Evolutionary conservation across 2,329 filamentous ascomycete genomes (phyloP).

Genomic region (Aureobasidium zeae): DNA sequence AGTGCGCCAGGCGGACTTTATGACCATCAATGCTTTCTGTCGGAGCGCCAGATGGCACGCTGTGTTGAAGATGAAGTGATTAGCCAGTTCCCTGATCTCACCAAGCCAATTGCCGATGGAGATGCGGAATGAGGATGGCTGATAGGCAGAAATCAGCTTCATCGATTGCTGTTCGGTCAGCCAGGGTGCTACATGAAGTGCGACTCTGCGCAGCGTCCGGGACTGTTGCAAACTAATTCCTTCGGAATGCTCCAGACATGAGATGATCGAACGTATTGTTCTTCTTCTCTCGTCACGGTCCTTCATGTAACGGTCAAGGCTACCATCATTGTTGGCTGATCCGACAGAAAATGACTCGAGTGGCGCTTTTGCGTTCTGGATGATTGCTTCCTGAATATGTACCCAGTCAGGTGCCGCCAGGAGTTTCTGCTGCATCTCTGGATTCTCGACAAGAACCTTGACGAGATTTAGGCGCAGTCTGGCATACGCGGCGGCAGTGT

Average conservation of each 20-base stretch:
- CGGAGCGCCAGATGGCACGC: slow-evolving; percentile 1
- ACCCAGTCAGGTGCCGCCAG: slow-evolving; percentile 10
- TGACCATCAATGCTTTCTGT: slow-evolving; percentile 10
- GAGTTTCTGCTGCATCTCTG: slow-evolving; percentile 5
- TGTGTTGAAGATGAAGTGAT: slow-evolving; percentile 6
- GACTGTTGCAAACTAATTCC: slow-evolving; percentile 11
- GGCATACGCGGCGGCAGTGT: slow-evolving; percentile 1
- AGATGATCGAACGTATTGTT: background rate
- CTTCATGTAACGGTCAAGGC: slow-evolving; percentile 6
- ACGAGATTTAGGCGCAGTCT: slow-evolving; percentile 4
- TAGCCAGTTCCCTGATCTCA: slow-evolving; percentile 12
- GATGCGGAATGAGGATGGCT: slow-evolving; percentile 14
- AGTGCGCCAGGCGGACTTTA: slow-evolving; percentile 5
- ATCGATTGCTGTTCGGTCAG: slow-evolving; percentile 8
- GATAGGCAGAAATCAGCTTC: slow-evolving; percentile 13
- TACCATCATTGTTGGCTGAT: slow-evolving; percentile 2
- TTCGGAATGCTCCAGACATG: slow-evolving; percentile 5
- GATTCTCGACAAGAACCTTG: slow-evolving; percentile 2
- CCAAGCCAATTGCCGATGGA: slow-evolving; percentile 13
- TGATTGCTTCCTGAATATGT: slow-evolving; percentile 11
- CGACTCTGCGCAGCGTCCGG: slow-evolving; percentile 5
- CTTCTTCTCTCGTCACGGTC: slow-evolving; percentile 4
- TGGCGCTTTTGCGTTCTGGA: slow-evolving; percentile 8
- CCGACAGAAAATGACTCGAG: background rate
- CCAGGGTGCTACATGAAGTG: slow-evolving; percentile 4